These are phyloP conservation scores for Hypoxylon sp. DNA, from an alignment of 2,329 filamentous ascomycete species.

Conservation along the genomic window DNA sequence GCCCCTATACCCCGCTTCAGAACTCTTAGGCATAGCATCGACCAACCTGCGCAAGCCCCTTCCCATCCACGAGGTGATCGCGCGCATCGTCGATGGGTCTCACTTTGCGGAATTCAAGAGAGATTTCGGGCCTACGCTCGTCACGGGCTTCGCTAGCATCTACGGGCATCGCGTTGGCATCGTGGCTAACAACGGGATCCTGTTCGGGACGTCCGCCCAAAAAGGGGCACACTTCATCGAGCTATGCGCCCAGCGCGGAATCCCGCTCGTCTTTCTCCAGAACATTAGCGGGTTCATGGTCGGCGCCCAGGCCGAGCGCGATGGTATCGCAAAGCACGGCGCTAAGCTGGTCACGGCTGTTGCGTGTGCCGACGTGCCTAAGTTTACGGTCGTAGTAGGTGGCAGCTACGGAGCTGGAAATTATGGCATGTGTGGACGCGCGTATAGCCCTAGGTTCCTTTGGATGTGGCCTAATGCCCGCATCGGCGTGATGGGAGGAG, in stretches of 20 bases:
- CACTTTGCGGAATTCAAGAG: conserved; percentile 96
- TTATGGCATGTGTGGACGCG: conserved; percentile 97
- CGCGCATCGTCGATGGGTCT: conserved; percentile 91
- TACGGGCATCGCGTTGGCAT: conserved; percentile 94
- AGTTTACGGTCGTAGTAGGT: conserved; percentile 97
- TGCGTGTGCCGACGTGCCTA: conserved; percentile 92
- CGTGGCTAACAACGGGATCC: conserved; percentile 94
- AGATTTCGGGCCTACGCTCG: conserved; percentile 88
- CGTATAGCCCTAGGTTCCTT: conserved; percentile 90
- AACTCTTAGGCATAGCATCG: conserved; percentile 89
- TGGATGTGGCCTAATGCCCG: conserved; percentile 99
- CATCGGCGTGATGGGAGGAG: conserved; percentile 95
- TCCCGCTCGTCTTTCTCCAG: conserved; percentile 93
- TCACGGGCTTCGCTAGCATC: conserved; percentile 92
- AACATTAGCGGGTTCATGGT: conserved; percentile 99
- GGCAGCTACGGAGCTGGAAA: conserved; percentile 94
- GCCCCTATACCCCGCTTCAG: conserved; percentile 83
- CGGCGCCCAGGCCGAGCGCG: conserved; percentile 89
- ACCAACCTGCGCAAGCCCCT: conserved; percentile 91
- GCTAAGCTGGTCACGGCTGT: conserved; percentile 97
- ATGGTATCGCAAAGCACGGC: conserved; percentile 97
- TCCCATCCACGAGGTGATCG: conserved; percentile 90
- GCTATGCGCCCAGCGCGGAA: conserved; percentile 89
- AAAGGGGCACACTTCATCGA: conserved; percentile 99
- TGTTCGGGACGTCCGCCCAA: conserved; percentile 89